Evolutionary conservation across 2,329 filamentous ascomycete species (phyloP), one percentile per base, ranked within the genome.

Genomic region (Sclerotinia minor): DNA sequence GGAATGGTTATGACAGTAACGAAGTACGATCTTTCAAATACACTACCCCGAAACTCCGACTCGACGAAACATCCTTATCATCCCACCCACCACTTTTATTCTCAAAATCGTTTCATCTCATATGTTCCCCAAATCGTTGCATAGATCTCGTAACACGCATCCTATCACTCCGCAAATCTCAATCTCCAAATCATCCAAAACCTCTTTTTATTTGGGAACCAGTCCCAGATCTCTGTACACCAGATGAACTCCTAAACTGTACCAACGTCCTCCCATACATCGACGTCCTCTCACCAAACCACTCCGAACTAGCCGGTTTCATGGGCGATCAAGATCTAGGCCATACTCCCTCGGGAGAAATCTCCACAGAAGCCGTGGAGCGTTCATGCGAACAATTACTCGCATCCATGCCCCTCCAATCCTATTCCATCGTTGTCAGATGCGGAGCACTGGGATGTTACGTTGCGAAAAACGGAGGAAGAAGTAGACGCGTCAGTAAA

Each of bases 171-270:
- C 81, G 86, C 11, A 83, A 83, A 74, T 79, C 79, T 11, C 70
- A 80, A 50, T 63, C 74, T 63, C 68, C 76, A 67, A 54, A 78
- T 19, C 70, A 78, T 0, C 74, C 81, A 0, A 84, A 85, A 59
- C 91, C 94, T 1, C 79, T 93, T 8, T 92, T 97, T 77, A 87
- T 98, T 64, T 99, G 94, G 94, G 95, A 99, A 77, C 95, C 95
- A 0, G 91, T 97, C 1, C 95, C 95, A 1, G 92, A 97, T 78
- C 84, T 92, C 1, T 97, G 94, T 78, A 89, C 85, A 0, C 88
- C 92, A 0, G 86, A 88, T 53, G 84, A 89, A 76, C 79, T 89
- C 38, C 81, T 89, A 15, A 87, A 88, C 74, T 87, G 84, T 76
- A 89, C 86, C 61, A 88, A 89, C 72, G 84, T 84, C 15, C 80